Evolutionary conservation across 805 yeast species (phyloP).

Genomic region (Lipomyces mesembrius): DNA sequence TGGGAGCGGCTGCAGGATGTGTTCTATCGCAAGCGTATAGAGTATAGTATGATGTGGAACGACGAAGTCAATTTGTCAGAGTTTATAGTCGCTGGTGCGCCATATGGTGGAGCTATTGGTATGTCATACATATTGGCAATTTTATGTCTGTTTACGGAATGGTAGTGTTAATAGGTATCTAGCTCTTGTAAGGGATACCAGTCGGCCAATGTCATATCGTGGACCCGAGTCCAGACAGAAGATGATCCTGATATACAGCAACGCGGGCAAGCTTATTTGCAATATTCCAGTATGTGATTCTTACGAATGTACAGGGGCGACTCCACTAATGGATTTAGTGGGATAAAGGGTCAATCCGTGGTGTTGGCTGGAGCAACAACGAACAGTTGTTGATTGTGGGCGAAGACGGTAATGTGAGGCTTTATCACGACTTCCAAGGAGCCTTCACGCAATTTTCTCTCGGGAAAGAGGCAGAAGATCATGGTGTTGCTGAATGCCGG

Average conservation of each 20-base stretch:
- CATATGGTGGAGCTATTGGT: slow-evolving; percentile 59
- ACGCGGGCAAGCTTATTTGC: slow-evolving; percentile 43
- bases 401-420: slow-evolving; percentile 57
- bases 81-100: slow-evolving; percentile 55
- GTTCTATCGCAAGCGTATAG: slow-evolving; percentile 56
- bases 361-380: slow-evolving; percentile 56
- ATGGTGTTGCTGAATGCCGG: slow-evolving; percentile 47
- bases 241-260: slow-evolving; percentile 42
- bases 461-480: slow-evolving; percentile 46
- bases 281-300: slow-evolving; percentile 33
- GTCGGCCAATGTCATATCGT: slow-evolving; percentile 32
- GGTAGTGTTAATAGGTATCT: slow-evolving; percentile 23
- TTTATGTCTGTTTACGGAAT: slow-evolving; percentile 17
- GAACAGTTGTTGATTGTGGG: slow-evolving; percentile 64
- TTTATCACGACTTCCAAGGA: slow-evolving; percentile 68
- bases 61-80: slow-evolving; percentile 49
- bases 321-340: slow-evolving; percentile 40
- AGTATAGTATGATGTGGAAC: slow-evolving; percentile 39
- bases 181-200: slow-evolving; percentile 35
- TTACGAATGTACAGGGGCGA: neutral
- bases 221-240: slow-evolving; percentile 37
- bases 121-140: slow-evolving; percentile 32
- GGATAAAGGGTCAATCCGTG: slow-evolving; percentile 58
- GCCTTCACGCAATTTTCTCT: slow-evolving; percentile 62
- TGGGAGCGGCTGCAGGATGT: slow-evolving; percentile 83